phyloP scores from a whole-genome alignment of 2,329 filamentous ascomycete species.

The Epichloe coenophiala region DNA sequence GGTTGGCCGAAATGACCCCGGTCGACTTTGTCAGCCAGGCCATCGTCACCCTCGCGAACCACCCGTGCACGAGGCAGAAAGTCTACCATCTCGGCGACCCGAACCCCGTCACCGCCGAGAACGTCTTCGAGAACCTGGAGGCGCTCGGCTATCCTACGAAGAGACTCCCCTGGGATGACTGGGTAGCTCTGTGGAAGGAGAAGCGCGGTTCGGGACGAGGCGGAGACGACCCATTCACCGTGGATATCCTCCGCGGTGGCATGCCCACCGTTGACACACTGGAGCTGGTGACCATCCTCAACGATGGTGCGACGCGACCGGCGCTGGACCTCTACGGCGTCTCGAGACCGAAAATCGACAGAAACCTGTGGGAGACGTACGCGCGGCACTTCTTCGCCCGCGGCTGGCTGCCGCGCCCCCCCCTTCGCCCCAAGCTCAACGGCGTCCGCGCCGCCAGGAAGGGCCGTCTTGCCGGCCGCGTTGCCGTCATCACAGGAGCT shows the following conservation, averaged over 20 bases:
- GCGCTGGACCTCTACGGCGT: slow-evolving; percentile 39
- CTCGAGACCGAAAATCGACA: slow-evolving; percentile 55
- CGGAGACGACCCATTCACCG: slow-evolving; percentile 60
- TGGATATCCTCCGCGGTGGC: slow-evolving; percentile 66
- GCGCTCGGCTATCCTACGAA: slow-evolving; percentile 59
- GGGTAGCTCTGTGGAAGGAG: slow-evolving; percentile 61
- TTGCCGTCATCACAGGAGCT: slow-evolving; percentile 66
- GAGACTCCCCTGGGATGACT: slow-evolving; percentile 55
- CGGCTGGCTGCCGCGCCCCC: slow-evolving; percentile 60
- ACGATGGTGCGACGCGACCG: slow-evolving; percentile 54
- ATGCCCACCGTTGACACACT: slow-evolving; percentile 67
- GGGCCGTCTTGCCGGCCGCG: slow-evolving; percentile 52
- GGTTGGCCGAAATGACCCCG: slow-evolving; percentile 74
- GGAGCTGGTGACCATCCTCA: slow-evolving; percentile 56
- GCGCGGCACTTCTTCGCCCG: slow-evolving; percentile 68
- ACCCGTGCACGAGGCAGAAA: slow-evolving; percentile 46
- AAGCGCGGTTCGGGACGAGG: slow-evolving; percentile 50
- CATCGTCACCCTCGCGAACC: slow-evolving; percentile 55
- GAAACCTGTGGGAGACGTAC: slow-evolving; percentile 60
- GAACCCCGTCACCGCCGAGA: slow-evolving; percentile 50
- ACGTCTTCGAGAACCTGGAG: slow-evolving; percentile 49
- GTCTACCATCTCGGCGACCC: slow-evolving; percentile 67
- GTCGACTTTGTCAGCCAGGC: slow-evolving; percentile 69
- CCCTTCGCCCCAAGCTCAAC: slow-evolving; percentile 33
- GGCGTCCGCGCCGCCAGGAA: slow-evolving; percentile 16